phyloP scores from a whole-genome alignment of 805 yeast species.

The Ogataea zsoltii region DNA sequence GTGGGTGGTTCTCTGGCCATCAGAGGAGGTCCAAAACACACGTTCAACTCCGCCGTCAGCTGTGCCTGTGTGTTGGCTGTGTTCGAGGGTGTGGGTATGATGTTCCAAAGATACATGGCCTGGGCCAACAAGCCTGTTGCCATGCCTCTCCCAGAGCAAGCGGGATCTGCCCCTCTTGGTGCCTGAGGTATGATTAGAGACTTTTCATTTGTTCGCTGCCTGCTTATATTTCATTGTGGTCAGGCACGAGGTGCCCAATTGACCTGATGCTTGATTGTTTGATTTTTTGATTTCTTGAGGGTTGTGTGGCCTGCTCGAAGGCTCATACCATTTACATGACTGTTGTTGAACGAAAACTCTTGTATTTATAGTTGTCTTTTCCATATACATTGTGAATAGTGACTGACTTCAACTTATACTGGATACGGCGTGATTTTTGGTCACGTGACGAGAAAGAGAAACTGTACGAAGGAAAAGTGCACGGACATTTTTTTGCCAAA shows the following conservation, averaged over 20 bases:
- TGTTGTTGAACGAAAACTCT: conserved; percentile 6
- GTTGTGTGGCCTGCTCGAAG: conserved; percentile 5
- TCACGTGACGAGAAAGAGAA: conserved; percentile 4
- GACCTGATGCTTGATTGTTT: not conserved
- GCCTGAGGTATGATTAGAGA: conserved; percentile 14
- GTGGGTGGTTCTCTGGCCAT: conserved; percentile 98
- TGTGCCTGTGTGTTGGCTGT: conserved; percentile 97
- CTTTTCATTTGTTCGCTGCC: conserved; percentile 6
- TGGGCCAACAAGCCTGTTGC: conserved; percentile 74
- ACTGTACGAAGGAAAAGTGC: no score
- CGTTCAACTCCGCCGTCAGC: conserved; percentile 93
- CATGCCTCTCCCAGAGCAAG: conserved; percentile 54
- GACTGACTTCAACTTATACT: not conserved
- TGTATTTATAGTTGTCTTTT: conserved; percentile 9
- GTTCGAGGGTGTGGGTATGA: conserved; percentile 97
- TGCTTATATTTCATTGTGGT: conserved; percentile 3
- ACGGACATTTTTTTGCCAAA: no score
- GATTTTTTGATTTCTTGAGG: not conserved
- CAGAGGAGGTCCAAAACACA: conserved; percentile 98
- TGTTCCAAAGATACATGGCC: conserved; percentile 89
- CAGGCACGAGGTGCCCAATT: not conserved
- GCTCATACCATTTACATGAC: conserved; percentile 1
- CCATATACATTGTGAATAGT: conserved; percentile 4
- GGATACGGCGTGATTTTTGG: not conserved
- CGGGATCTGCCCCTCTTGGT: conserved; percentile 27